These are phyloP conservation scores for Flaveria trinervia DNA, from an alignment of 129 eudicot genomes.

Conservation along the genomic window DNA sequence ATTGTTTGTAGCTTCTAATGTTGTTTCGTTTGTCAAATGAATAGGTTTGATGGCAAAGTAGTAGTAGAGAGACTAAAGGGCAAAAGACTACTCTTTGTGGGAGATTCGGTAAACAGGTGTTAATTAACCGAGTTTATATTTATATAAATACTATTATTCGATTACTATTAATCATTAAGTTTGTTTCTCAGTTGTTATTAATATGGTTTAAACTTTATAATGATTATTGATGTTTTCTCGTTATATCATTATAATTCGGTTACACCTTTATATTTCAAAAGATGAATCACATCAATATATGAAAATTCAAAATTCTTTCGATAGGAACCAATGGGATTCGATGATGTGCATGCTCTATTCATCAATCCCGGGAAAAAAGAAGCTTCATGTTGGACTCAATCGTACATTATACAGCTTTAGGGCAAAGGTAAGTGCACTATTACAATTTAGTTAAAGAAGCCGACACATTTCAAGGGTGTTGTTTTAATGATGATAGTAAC, in stretches of 20 bases:
- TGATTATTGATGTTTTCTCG: no score
- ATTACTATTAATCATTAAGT: no score
- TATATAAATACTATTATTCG: no score
- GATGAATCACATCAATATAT: no score
- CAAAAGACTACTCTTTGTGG: constrained; percentile 45
- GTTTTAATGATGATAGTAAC: background rate
- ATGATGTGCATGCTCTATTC: constrained; percentile 51
- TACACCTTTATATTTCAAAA: no score
- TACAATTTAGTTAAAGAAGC: background rate
- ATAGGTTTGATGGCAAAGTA: constrained; percentile 49
- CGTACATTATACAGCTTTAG: constrained; percentile 49
- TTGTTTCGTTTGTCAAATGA: background rate
- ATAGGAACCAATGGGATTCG: constrained; percentile 53
- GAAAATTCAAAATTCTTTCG: no score
- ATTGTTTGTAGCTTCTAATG: background rate
- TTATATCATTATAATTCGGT: no score
- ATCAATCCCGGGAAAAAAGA: constrained; percentile 37
- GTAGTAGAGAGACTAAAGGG: constrained; percentile 45
- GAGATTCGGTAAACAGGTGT: constrained; percentile 47
- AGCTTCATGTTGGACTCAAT: constrained; percentile 21
- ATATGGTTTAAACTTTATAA: no score
- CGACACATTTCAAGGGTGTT: background rate
- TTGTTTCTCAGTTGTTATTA: no score
- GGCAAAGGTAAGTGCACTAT: constrained; percentile 40
- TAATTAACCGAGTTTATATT: no score